phyloP scores from a whole-genome alignment of 495 filamentous ascomycete species.

The Bacidia rubella region DNA sequence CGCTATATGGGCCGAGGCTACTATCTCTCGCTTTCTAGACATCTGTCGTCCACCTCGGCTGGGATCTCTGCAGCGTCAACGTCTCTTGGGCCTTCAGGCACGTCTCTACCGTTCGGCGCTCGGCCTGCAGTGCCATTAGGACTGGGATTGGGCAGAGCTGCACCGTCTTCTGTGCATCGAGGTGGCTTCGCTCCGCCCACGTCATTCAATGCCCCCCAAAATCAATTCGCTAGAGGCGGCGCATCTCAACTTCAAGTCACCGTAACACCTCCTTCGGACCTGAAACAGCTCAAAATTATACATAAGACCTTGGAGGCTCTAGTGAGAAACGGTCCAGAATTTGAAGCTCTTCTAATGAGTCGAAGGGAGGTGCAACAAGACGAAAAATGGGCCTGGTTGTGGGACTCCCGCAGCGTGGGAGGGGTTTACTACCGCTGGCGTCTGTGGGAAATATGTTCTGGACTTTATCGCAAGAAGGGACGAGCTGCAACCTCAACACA shows the following conservation, averaged over 20 bases:
- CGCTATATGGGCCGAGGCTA: slow-evolving; percentile 79
- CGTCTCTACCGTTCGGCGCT: slow-evolving; percentile 71
- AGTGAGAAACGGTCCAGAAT: slow-evolving; percentile 67
- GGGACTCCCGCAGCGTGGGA: slow-evolving; percentile 67
- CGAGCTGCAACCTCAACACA: slow-evolving; percentile 9
- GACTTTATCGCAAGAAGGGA: slow-evolving; percentile 18
- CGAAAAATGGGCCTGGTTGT: slow-evolving; percentile 89
- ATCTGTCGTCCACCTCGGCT: slow-evolving; percentile 72
- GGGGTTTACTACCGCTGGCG: slow-evolving; percentile 87
- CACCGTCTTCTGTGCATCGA: slow-evolving; percentile 43
- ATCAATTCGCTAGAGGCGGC: slow-evolving; percentile 25
- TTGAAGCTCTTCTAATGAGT: slow-evolving; percentile 87
- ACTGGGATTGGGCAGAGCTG: slow-evolving; percentile 38
- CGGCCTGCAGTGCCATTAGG: slow-evolving; percentile 42
- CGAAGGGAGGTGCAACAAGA: slow-evolving; percentile 64
- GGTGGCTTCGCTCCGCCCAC: slow-evolving; percentile 71
- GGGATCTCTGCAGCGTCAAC: slow-evolving; percentile 37
- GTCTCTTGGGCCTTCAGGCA: slow-evolving; percentile 32
- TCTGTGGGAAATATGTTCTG: slow-evolving; percentile 68
- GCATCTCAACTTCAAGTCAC: slow-evolving; percentile 48
- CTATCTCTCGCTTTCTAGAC: slow-evolving; percentile 65
- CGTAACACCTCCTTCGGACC: slow-evolving; percentile 61
- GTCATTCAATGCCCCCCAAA: slow-evolving; percentile 39
- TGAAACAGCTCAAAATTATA: slow-evolving; percentile 69
- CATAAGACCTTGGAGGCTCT: slow-evolving; percentile 77